phyloP scores from a whole-genome alignment of 306 rosid species.

The Cicer judaicum region DNA sequence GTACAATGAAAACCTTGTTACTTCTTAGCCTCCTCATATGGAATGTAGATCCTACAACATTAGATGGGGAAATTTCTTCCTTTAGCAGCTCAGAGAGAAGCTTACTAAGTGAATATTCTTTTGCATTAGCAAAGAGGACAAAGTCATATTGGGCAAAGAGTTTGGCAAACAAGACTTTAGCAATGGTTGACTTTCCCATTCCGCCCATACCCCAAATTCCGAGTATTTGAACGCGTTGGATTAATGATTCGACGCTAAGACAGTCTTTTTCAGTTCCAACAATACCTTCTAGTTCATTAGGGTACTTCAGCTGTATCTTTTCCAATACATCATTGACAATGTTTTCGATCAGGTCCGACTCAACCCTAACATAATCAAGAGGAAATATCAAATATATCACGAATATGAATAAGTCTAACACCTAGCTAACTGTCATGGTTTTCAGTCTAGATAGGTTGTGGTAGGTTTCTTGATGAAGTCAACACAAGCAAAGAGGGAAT shows the following conservation, averaged over 20 bases:
- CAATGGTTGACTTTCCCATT: conserved; percentile 48
- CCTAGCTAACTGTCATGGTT: too few species aligned
- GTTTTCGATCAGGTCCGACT: neutral
- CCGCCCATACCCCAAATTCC: conserved; percentile 53
- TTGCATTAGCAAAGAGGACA: conserved; percentile 13
- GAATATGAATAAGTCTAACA: too few species aligned
- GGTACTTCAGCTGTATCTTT: neutral
- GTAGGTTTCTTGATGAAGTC: too few species aligned
- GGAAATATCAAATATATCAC: neutral
- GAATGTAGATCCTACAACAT: conserved; percentile 3
- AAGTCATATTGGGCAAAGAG: conserved; percentile 26
- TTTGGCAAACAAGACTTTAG: conserved; percentile 34
- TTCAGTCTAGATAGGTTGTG: too few species aligned
- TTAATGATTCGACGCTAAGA: neutral
- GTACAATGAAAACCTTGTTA: conserved; percentile 34
- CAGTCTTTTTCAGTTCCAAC: conserved; percentile 24
- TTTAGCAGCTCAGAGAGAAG: conserved; percentile 28
- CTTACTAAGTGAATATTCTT: conserved; percentile 8
- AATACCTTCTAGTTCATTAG: neutral
- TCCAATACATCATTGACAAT: conserved; percentile 34
- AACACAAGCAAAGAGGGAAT: too few species aligned
- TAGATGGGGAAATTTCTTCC: neutral
- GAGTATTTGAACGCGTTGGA: neutral
- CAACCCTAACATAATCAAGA: neutral
- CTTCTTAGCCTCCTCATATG: neutral